Base-by-base conservation (phyloP, 352 stramenopile species). In the Phytophthora megakarya region DNA sequence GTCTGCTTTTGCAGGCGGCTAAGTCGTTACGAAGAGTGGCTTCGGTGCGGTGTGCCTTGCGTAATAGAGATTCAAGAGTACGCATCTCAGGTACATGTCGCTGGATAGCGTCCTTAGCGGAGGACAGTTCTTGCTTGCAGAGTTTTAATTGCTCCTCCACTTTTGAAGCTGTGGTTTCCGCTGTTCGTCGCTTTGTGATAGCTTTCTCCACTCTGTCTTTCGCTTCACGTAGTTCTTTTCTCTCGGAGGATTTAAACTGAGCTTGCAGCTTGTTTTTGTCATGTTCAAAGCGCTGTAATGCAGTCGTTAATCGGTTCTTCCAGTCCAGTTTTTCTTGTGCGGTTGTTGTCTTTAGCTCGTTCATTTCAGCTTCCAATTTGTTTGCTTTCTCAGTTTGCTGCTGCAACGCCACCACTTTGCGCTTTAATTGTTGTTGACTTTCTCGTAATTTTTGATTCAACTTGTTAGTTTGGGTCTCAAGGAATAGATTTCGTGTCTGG, bases 321-420 rank as follows among this genome's bases (percentile, higher is more conserved):
- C 45, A 73, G 3, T 61, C 33, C 0, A 73, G n/a, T n/a, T 72
- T 48, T n/a, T 80, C 67, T 5, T 82, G 70, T 6, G 48, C 21
- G 18, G 72, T 61, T 0, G 13, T 51, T 0, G 43, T 50, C 50
- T 73, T 78, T 1, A 64, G 26, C 0, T 72, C 56, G 32, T 61
- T 70, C 25, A 76, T 16, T 8, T 84, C 75, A 0, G 11, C 39
- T 40, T 84, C 75, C 3, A 81, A 22, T 47, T 49, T 73, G 13
- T 23, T 73, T 7, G 68, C 3, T 46, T 77, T 87, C 30, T 83
- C 75, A 6, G 61, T 60, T 11, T 54, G 54, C 19, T 79, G 65
- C 11, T 78, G 67, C 19, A 76, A 43, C 9, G 53, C 6, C 21
- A 56, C 38, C 5, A 40, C 33, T n/a, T 80, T 78, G 1, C 65